Percentiles rank a stretch among this genome's conserved stretches.
Evolutionary conservation across 345 rosid species (phyloP).

Genomic region (Citrus sinensis): DNA sequence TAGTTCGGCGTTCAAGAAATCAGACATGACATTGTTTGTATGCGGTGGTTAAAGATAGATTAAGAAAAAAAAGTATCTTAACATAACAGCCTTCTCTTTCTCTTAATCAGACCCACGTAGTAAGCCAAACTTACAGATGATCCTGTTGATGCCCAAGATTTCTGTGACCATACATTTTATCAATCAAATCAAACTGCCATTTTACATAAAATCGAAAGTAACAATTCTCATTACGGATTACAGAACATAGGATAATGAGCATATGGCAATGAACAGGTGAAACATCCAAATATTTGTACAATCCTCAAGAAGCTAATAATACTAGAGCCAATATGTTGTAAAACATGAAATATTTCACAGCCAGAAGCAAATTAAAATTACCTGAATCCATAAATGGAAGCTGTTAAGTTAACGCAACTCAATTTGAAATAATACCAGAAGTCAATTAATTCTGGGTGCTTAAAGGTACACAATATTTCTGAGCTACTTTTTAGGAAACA

Average conservation of each 20-base stretch:
- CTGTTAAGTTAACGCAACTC: too few species aligned
- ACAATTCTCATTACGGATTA: background rate
- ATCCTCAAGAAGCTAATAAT: too few species aligned
- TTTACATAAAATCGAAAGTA: background rate
- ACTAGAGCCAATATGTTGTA: too few species aligned
- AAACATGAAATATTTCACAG: too few species aligned
- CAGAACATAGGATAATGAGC: background rate
- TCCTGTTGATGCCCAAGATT: background rate
- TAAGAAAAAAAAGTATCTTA: background rate
- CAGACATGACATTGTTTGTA: background rate
- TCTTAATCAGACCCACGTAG: background rate
- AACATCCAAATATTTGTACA: too few species aligned
- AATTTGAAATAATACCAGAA: too few species aligned
- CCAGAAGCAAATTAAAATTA: too few species aligned
- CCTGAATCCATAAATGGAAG: too few species aligned
- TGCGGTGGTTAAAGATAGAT: too few species aligned
- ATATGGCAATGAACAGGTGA: too few species aligned
- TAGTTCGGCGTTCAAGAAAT: background rate
- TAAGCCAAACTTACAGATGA: background rate
- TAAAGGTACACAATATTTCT: too few species aligned
- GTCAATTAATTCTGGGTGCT: too few species aligned
- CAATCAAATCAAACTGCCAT: background rate
- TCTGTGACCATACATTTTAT: background rate
- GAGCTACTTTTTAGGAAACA: background rate
- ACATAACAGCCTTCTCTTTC: background rate